These are phyloP conservation scores for Eutypa lata DNA, from an alignment of 2,329 filamentous ascomycete genomes.

Conservation along the genomic window DNA sequence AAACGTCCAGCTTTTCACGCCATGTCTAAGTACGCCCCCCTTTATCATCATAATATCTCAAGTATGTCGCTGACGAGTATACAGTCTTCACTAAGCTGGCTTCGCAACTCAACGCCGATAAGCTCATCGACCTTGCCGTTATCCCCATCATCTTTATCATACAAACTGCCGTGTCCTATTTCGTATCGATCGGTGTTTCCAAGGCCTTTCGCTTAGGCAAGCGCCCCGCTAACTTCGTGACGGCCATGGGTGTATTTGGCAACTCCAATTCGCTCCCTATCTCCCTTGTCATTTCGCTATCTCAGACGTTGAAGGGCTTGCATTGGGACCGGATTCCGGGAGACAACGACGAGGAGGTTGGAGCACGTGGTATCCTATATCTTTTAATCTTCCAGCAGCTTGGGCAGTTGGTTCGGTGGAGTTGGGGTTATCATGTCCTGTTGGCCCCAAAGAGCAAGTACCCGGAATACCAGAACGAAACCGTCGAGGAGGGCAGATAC, in stretches of 20 bases:
- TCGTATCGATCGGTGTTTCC: constrained; percentile 68
- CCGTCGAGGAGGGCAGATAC: constrained; percentile 58
- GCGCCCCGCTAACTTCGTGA: constrained; percentile 88
- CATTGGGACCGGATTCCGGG: constrained; percentile 91
- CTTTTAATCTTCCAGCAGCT: constrained; percentile 97
- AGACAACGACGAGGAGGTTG: constrained; percentile 94
- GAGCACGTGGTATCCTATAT: constrained; percentile 89
- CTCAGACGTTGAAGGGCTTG: constrained; percentile 84
- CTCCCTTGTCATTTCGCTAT: constrained; percentile 89
- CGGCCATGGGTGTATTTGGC: constrained; percentile 95
- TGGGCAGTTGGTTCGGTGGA: constrained; percentile 93
- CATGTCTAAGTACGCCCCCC: constrained; percentile 75
- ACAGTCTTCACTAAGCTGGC: constrained; percentile 95
- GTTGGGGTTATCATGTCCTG: constrained; percentile 94
- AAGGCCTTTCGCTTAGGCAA: constrained; percentile 78
- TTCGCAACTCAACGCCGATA: constrained; percentile 87
- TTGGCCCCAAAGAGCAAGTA: constrained; percentile 80
- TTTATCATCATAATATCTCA: background rate
- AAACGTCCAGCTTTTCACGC: constrained; percentile 94
- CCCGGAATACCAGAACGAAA: constrained; percentile 57
- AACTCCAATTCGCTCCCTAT: constrained; percentile 98
- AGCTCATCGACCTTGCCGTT: constrained; percentile 83
- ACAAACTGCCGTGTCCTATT: constrained; percentile 83
- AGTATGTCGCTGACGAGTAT: constrained; percentile 13
- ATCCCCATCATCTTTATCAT: constrained; percentile 93